Percentiles rank a stretch among this genome's conserved stretches.
Conservation (phyloP, 1,139 yeast species). For the Kurtzmaniella quercitrusa region DNA sequence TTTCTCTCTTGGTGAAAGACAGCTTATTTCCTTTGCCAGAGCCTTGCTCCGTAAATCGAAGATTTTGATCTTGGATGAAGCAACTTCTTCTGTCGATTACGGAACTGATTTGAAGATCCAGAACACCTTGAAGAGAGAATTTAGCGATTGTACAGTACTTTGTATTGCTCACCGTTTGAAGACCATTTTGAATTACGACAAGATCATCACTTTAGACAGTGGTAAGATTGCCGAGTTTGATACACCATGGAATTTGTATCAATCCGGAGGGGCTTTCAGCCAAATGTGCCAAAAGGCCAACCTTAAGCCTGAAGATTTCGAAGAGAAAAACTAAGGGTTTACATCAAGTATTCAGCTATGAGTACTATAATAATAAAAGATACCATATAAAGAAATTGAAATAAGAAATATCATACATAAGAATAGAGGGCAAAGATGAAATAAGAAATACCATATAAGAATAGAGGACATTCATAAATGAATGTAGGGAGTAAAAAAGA, state of each 20-base stretch:
- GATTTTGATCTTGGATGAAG: slow-evolving; percentile 38
- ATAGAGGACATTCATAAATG: too few relatives aligned
- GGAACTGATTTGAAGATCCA: slow-evolving; percentile 39
- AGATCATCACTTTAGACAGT: slow-evolving; percentile 31
- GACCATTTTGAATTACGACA: slow-evolving; percentile 35
- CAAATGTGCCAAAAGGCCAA: slow-evolving; percentile 38
- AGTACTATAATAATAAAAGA: too few relatives aligned
- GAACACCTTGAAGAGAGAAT: slow-evolving; percentile 29
- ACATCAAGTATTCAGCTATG: too few relatives aligned
- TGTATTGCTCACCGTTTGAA: slow-evolving; percentile 41
- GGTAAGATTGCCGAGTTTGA: slow-evolving; percentile 23
- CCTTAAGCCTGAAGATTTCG: slow-evolving; percentile 17
- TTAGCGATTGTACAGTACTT: slow-evolving; percentile 32
- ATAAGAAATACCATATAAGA: too few relatives aligned
- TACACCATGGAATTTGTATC: slow-evolving; percentile 21
- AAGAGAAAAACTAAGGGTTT: background rate
- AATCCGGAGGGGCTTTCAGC: slow-evolving; percentile 20
- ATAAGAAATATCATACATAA: too few relatives aligned
- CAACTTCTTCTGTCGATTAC: slow-evolving; percentile 41
- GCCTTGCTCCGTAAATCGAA: slow-evolving; percentile 36
- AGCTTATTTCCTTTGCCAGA: slow-evolving; percentile 38
- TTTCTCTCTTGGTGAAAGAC: slow-evolving; percentile 40
- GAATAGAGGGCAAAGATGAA: too few relatives aligned
- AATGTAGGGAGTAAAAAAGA: too few relatives aligned
- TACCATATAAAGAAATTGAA: too few relatives aligned